Evolutionary conservation across 495 filamentous ascomycete species (phyloP).

Genomic region (Lichina pygmaea): DNA sequence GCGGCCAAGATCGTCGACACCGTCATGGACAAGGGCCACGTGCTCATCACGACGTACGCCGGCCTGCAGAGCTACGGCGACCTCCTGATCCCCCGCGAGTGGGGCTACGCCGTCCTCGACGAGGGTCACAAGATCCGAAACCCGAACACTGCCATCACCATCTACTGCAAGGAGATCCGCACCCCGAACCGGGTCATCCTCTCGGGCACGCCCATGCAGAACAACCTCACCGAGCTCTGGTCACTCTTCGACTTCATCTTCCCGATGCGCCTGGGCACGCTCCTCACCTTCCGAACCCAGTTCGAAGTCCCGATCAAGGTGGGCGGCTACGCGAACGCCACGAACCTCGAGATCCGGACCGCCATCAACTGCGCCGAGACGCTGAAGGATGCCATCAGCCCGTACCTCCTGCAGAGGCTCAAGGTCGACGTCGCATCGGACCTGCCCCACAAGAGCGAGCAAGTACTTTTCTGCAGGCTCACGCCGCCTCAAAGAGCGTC

Average conservation of each 20-base stretch:
- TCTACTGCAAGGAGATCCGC: constrained; percentile 71
- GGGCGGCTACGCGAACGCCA: constrained; percentile 83
- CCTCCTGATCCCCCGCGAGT: constrained; percentile 51
- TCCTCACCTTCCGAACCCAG: constrained; percentile 65
- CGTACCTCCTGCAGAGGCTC: constrained; percentile 76
- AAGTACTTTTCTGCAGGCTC: constrained; percentile 84
- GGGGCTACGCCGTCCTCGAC: constrained; percentile 83
- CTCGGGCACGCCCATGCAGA: constrained; percentile 93
- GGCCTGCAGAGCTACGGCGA: constrained; percentile 70
- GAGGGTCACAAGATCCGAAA: constrained; percentile 97
- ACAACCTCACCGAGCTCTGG: constrained; percentile 91
- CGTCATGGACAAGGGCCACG: constrained; percentile 68
- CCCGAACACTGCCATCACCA: constrained; percentile 73
- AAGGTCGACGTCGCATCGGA: constrained; percentile 87
- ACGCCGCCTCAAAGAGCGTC: constrained; percentile 45
- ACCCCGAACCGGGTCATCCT: constrained; percentile 78
- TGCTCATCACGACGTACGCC: constrained; percentile 83
- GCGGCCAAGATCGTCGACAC: constrained; percentile 56
- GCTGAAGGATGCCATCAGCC: constrained; percentile 70
- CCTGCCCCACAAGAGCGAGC: constrained; percentile 80
- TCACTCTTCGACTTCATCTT: constrained; percentile 91
- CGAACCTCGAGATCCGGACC: constrained; percentile 74
- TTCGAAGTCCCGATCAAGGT: constrained; percentile 81
- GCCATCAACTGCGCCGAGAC: constrained; percentile 75
- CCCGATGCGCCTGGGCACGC: constrained; percentile 77